Evolutionary conservation across 2,329 filamentous ascomycete species (phyloP).

Genomic region (Microascus cirrosus): DNA sequence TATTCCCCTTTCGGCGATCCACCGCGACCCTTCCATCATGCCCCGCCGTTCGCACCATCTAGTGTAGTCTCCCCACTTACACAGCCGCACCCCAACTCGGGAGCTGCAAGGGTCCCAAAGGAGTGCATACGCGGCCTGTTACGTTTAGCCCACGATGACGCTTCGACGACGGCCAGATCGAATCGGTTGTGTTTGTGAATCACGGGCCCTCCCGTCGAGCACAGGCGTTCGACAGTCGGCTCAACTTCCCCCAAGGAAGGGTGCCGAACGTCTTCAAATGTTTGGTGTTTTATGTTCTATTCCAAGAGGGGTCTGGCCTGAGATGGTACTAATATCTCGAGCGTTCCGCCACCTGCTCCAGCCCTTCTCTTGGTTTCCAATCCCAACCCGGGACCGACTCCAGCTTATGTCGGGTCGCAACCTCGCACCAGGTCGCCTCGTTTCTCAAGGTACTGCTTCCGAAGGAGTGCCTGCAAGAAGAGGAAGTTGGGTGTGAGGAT

Average conservation of each 20-base stretch:
- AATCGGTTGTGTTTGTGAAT: not conserved
- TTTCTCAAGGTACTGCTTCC: not conserved
- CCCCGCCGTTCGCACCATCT: not conserved
- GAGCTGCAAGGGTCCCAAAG: not conserved
- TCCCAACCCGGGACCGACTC: not conserved
- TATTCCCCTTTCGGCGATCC: not conserved
- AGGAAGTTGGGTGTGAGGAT: not conserved
- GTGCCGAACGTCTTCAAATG: not conserved
- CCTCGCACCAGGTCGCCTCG: not conserved
- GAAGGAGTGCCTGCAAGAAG: not conserved
- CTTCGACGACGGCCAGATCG: not conserved
- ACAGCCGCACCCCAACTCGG: not conserved
- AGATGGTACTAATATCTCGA: not conserved
- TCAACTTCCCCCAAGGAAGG: not conserved
- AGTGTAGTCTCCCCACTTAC: not conserved
- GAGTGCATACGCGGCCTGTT: not conserved
- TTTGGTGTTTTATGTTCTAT: not conserved
- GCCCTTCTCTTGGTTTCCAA: not conserved
- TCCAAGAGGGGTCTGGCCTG: not conserved
- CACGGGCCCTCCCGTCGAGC: not conserved
- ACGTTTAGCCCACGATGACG: not conserved
- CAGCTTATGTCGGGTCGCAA: not conserved
- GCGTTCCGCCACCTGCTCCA: not conserved
- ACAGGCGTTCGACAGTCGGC: not conserved
- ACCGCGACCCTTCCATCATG: not conserved